Evolutionary conservation across 306 rosid genomes (phyloP), one percentile per base, ranked within the genome.

Genomic region (Ormosia semicastrata): DNA sequence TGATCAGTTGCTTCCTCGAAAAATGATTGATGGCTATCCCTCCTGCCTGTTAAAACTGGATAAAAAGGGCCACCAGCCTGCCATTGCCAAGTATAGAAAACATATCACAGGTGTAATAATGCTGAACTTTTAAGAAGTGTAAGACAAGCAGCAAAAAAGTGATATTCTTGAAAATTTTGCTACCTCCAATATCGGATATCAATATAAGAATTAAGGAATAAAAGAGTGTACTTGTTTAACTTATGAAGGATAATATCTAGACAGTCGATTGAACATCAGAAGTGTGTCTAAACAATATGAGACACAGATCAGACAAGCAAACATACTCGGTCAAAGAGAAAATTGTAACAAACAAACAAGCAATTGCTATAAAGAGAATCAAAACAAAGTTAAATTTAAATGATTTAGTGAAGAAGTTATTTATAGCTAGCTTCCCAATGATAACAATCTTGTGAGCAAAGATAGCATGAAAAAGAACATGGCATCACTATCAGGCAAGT

Each of bases 31-130:
- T 14, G 74, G 80, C 94, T 93, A 71, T 95, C 99, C 77, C 84
- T 88, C 66, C 98, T 82, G 30, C 95, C 97, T 0, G 97, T 93
- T 71, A 90, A 77, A 64, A 91, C 88, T 15, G 94, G 97, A 86
- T 88, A 95, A 82, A 88, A 95, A 15, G 99, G 98, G 2, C 98
- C 98, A 64, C 98, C 97, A 53, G 95, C 91, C 98, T 93, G 84
- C 67, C 59, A 82, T 53, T 37, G 17, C 40, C 62, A 83, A 46
- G 29, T 70, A 6, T 32, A 54, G n/a, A 79, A 62, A 79, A 63
- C 46, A 83, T 17, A 57, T 80, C 66, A 49, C 1, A 80, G 18
- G 33, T 32, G n/a, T 32, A 71, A 54, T 32, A 11, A 62, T 70
- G 11, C n/a, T 67, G 37, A 57, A 76, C 57, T 37, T 50, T 29